Evolutionary conservation across 1,139 yeast species (phyloP), one percentile per base, ranked within the genome.

Genomic region (Kluyveromyces sp.): DNA sequence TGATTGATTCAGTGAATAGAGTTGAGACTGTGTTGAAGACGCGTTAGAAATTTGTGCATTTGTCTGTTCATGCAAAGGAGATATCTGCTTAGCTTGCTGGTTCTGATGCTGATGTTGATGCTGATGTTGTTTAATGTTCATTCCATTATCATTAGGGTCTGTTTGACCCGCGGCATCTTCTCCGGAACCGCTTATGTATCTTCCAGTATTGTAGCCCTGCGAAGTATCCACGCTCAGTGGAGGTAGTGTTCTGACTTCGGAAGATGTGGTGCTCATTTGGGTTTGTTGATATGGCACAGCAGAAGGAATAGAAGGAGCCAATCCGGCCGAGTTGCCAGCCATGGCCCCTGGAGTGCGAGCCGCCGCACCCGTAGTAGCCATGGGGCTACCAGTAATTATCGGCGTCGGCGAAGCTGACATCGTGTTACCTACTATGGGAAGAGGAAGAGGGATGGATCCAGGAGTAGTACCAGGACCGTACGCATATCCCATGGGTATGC

Each of bases 51-150:
- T 22, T 6, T 22, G 26, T 6, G 26, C 9, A 6, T 6, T 6
- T 22, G 9, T 6, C 9, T 22, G 26, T 22, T 22, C 26, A 22
- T 22, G 26, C 26, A 22, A 22, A 9, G 26, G 26, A 22, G 33
- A 30, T 19, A 19, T 33, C 4, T 19, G 4, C 13, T 4, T 33
- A 11, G n/a, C 3, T 33, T 22, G n/a, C 8, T 9, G 26, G 26
- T 33, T 9, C n/a, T 33, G 36, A 7, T 33, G 36, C 11, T 7
- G 13, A 11, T 13, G 35, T 32, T 32, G 35, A 13, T 33, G 36
- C 13, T 33, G 36, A 9, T 22, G 26, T 9, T 32, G 34, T 15
- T 32, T 32, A 18, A 11, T 11, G 4, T 4, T 32, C 4, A 15
- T 4, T 3, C 18, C 18, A 3, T 11, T 4, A n/a, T 32, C 19